Evolutionary conservation across 805 yeast genomes (phyloP), one percentile per base, ranked within the genome.

Genomic region (Kluyveromyces starmeri): DNA sequence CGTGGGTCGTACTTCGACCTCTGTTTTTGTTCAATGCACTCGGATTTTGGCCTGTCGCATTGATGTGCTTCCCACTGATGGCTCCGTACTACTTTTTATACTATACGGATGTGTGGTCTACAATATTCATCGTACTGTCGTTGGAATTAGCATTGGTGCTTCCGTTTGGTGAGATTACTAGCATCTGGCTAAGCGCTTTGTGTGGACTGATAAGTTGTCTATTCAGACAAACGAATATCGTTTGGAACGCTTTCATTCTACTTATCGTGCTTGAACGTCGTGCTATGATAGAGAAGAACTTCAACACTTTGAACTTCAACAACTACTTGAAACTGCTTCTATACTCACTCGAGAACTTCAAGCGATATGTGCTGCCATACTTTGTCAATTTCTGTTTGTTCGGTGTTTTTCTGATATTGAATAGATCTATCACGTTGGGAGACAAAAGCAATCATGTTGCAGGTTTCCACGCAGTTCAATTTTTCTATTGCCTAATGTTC

Each of bases 81-180:
- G 65, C 78, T 16, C 68, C 86, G 3, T 89, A 78, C 58, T 77
- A 79, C 46, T 75, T 76, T 21, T 61, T 92, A 22, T 92, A 77
- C 59, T 92, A 92, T 58, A 92, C 98, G 0, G 98, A 92, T 51
- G 79, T 86, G 1, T 88, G 96, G 97, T 73, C 96, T 0, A 72
- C 92, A 0, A 68, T 83, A 1, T 61, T 83, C 19, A 69, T 88
- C 6, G 40, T 83, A 9, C 64, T 67, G 2, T 67, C 81, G 2
- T 62, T 77, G 21, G 64, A 75, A 5, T 48, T 69, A 22, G 76
- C 65, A 3, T 48, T 71, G 12, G 61, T 62, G 0, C 35, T 58
- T 13, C 67, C 67, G 3, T 52, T 48, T 38, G 66, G 66, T 7
- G 53, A 53, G 14, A 49, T 27, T 7, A 41, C 29, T 7, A 62